Evolutionary conservation across 345 rosid genomes (phyloP), one percentile per base, ranked within the genome.

Genomic region (Gossypium ekmanianum): DNA sequence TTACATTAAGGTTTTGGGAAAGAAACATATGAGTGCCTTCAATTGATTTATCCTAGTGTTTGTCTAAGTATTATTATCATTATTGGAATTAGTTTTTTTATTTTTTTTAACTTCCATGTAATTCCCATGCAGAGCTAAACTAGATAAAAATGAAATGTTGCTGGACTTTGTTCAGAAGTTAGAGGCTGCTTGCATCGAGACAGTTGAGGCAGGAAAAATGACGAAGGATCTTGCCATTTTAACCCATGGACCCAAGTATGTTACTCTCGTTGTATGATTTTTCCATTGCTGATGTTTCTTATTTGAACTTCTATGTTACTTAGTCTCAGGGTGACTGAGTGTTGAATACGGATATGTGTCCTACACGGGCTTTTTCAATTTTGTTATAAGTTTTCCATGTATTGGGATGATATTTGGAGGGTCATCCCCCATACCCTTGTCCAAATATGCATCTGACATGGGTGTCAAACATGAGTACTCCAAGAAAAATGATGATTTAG

Each of bases 171-270:
- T 88, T 55, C 85, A 74, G 82, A 92, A 95, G 89, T 79, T 93
- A 67, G 99, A 95, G 88, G 79, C 89, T 2, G 87, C 99, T 17
- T 95, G 99, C 79, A 73, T 93, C 11, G 94, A 83, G 82, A 86
- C 96, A 11, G 97, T 92, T 65, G 98, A 94, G 81, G 79, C 87
- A 22, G 98, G 98, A 58, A 89, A 89, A 86, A 92, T 92, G 97
- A 94, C 98, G 43, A 94, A 94, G 88, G 98, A 94, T 86, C 98
- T 94, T 76, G 93, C 97, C 74, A 77, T 94, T 77, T 81, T 94
- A 77, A 69, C 81, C 75, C 97, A 91, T 51, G 97, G 98, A 77
- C 85, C 92, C 58, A 91, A 84, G 98, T 95, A 84, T 82, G 91
- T 54, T 17, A 11, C 27, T 29, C 73, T 51, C 7, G 1, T 27